phyloP scores from a whole-genome alignment of 2,329 filamentous ascomycete species.

The Penicillium hordei region DNA sequence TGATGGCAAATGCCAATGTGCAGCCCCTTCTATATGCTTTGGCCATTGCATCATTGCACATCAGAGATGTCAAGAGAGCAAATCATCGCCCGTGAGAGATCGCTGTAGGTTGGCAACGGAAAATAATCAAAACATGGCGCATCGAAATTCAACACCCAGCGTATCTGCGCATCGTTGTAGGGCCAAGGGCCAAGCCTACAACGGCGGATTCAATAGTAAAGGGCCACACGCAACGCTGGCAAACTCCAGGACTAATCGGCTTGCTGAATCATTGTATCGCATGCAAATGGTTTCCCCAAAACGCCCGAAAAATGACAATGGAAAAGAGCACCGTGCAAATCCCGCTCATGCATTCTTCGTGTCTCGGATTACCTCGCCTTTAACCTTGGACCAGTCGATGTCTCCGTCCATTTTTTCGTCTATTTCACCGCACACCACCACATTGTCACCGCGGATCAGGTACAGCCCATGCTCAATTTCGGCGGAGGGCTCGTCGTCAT shows the following conservation, averaged over 20 bases:
- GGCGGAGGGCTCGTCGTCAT: conserved; percentile 77
- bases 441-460: conserved; percentile 90
- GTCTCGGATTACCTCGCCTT: conserved; percentile 76
- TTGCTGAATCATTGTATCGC: conserved; percentile 10
- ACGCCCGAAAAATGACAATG: conserved; percentile 5
- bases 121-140: not conserved
- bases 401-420: conserved; percentile 85
- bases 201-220: not conserved
- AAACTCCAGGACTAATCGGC: conserved; percentile 3
- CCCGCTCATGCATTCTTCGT: conserved; percentile 69
- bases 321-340: conserved; percentile 5
- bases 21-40: not conserved
- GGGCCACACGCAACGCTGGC: not conserved
- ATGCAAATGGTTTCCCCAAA: conserved; percentile 10
- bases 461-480: conserved; percentile 85
- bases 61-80: conserved; percentile 1
- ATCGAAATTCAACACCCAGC: not conserved
- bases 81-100: not conserved
- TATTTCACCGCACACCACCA: conserved; percentile 83
- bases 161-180: not conserved
- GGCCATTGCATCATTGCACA: conserved; percentile 4
- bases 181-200: conserved; percentile 3
- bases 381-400: conserved; percentile 91
- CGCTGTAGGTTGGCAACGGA: not conserved
- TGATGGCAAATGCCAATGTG: not conserved